Percentiles rank a stretch among this genome's conserved stretches.
These are phyloP conservation scores for Septoria petroselini DNA, from an alignment of 2,329 filamentous ascomycete genomes.

Conservation along the genomic window DNA sequence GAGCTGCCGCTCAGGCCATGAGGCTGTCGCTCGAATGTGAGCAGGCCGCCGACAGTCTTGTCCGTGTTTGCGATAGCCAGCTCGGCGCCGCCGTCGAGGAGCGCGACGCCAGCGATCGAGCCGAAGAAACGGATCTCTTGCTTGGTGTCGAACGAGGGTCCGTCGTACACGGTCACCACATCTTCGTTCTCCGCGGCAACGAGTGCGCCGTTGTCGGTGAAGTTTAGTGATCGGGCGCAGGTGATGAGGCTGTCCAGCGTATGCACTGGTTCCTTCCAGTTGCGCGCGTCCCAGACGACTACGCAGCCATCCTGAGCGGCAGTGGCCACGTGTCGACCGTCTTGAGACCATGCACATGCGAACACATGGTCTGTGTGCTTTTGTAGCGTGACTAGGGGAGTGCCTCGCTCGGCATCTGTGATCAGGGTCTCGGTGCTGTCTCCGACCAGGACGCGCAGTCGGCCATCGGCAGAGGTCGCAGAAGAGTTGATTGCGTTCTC, in stretches of 20 bases:
- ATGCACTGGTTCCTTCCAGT: constrained; percentile 57
- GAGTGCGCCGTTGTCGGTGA: constrained; percentile 68
- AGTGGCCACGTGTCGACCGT: constrained; percentile 72
- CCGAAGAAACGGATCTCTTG: constrained; percentile 69
- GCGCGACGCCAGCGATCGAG: constrained; percentile 66
- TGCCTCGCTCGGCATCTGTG: constrained; percentile 62
- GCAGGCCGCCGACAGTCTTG: constrained; percentile 25
- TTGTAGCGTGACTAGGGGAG: constrained; percentile 53
- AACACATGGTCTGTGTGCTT: constrained; percentile 67
- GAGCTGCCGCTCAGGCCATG: constrained; percentile 9
- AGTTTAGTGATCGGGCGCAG: constrained; percentile 65
- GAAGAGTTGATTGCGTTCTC: constrained; percentile 68
- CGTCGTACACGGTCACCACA: constrained; percentile 56
- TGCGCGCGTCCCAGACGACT: constrained; percentile 72
- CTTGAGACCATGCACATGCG: constrained; percentile 74
- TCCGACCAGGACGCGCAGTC: constrained; percentile 69
- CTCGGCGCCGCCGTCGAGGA: constrained; percentile 64
- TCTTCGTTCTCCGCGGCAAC: constrained; percentile 75
- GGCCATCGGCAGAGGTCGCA: constrained; percentile 66
- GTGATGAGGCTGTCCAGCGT: constrained; percentile 65
- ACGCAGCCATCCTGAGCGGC: constrained; percentile 72
- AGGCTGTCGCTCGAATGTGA: constrained; percentile 21
- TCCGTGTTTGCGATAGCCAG: constrained; percentile 63
- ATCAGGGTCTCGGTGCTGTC: constrained; percentile 65
- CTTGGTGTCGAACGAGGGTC: constrained; percentile 54